Base-by-base conservation (phyloP, 108 stramenopile species). In the Skeletonema grethae region DNA sequence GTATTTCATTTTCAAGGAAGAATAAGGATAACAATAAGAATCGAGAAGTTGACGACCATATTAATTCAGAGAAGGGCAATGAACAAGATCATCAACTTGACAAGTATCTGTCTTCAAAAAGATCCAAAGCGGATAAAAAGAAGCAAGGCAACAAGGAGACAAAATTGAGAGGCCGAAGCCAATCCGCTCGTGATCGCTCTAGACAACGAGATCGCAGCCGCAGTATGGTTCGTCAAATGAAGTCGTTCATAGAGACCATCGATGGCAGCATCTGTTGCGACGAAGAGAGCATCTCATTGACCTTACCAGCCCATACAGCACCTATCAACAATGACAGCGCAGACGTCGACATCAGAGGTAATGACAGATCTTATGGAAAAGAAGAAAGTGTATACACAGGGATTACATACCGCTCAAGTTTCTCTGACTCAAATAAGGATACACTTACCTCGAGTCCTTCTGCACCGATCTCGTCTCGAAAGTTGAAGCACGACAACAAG, bases 1-100 rank as follows among this genome's bases (percentile, higher is more conserved):
- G 50, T 53, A 24, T 53, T 53, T 22, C 50, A 22, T 53, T 53
- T 24, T 53, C 50, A 22, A 53, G 22, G 50, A 53, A 53, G 22
- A 53, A n/a, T 0, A 53, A 53, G 22, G 50, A 53, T 22, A 43
- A 53, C 22, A 43, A 43, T 3, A 43, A 43, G 41, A 43, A 43
- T 43, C 41, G 15, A n/a, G 15, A 15, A 43, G 22, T 24, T 53
- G 50, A 7, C 5, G 50, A 22, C 18, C 8, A 53, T 43, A 43
- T 0, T 43, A n/a, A 38, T 2, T 38, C 41, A 53, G 50, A 22
- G 50, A 22, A 53, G 20, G 5, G 18, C 50, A 53, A 22, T 53
- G 50, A 24, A 2, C n/a, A 45, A 2, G n/a, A 45, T 10, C 13
- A 45, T 0, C 7, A 48, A 7, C 46, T 48, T 48, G 18, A 48